Percentiles rank a stretch among this genome's conserved stretches.
These are phyloP conservation scores for Trichoderma atroviride DNA, from an alignment of 2,329 filamentous ascomycete genomes.

Conservation along the genomic window DNA sequence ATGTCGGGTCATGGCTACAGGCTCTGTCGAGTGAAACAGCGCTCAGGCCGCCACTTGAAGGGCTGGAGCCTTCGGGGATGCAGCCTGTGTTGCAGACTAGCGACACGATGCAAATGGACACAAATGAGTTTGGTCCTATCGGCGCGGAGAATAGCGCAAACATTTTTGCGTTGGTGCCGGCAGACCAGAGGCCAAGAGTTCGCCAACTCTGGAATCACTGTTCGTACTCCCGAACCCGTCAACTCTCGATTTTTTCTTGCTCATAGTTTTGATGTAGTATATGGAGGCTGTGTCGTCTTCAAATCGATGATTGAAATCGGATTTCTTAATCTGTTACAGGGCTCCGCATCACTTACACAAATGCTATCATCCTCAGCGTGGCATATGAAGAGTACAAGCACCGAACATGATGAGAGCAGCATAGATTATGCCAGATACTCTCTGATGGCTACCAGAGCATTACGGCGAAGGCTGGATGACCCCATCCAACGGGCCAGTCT, in stretches of 20 bases:
- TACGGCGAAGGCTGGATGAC: conserved; percentile 6
- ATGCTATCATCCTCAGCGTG: conserved; percentile 16
- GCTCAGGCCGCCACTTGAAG: neutral
- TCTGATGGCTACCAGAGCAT: conserved; percentile 12
- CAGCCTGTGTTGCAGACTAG: neutral
- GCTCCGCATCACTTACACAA: conserved; percentile 16
- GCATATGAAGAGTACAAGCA: neutral
- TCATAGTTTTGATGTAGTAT: neutral
- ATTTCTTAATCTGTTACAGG: conserved; percentile 8
- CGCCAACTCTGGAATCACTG: conserved; percentile 16
- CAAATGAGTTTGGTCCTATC: too few species aligned
- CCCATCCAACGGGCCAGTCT: neutral
- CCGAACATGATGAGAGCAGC: conserved; percentile 8
- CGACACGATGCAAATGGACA: neutral
- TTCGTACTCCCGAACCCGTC: neutral
- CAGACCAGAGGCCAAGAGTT: conserved; percentile 7
- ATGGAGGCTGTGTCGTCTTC: conserved; percentile 22
- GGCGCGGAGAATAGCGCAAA: neutral
- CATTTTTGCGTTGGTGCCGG: conserved; percentile 1
- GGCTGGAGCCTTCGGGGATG: neutral
- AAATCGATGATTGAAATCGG: conserved; percentile 19
- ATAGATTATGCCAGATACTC: conserved; percentile 22
- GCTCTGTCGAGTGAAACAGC: conserved; percentile 2
- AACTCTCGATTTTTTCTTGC: neutral
- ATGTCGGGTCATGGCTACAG: conserved; percentile 19